A percentile compares a stretch with the other conserved stretches of the same genome.
These are phyloP conservation scores for Oryza punctata DNA, from an alignment of 176 grass and related monocot genomes.

Conservation along the genomic window DNA sequence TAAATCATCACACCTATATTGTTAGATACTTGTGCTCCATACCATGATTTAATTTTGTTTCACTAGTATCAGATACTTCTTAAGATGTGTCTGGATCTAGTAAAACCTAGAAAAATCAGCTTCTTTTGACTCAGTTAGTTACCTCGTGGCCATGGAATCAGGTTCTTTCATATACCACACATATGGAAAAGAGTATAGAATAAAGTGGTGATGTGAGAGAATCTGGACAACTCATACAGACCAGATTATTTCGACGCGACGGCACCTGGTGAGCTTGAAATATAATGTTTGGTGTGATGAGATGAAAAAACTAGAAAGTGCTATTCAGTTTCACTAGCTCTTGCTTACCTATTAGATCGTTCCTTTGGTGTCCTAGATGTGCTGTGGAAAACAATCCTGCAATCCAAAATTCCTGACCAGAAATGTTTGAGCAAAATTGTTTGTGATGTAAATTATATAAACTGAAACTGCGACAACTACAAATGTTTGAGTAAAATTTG, in stretches of 20 bases:
- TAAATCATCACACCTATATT: not conserved
- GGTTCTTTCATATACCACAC: not conserved
- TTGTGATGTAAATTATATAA: not conserved
- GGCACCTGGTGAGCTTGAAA: not conserved
- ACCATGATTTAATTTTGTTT: not conserved
- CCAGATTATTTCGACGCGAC: not conserved
- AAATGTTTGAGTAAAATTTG: too few relatives aligned
- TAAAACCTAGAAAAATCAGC: not conserved
- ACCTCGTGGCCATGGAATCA: not conserved
- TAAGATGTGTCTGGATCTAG: not conserved
- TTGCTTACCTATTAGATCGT: not conserved
- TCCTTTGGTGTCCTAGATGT: too few relatives aligned
- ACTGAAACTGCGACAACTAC: not conserved
- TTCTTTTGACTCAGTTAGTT: not conserved
- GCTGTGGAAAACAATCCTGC: not conserved
- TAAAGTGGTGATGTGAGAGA: slow-evolving; percentile 25
- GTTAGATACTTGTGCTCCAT: not conserved
- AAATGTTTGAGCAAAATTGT: not conserved
- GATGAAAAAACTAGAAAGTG: not conserved
- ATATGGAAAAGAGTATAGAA: not conserved
- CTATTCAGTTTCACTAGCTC: not conserved
- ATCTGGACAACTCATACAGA: not conserved
- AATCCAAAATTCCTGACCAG: not conserved
- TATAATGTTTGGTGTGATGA: not conserved
- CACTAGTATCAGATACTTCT: not conserved